These are phyloP conservation scores for Tylopilus sp. DNA, from an alignment of 768 basidiomycete species.

Conservation along the genomic window DNA sequence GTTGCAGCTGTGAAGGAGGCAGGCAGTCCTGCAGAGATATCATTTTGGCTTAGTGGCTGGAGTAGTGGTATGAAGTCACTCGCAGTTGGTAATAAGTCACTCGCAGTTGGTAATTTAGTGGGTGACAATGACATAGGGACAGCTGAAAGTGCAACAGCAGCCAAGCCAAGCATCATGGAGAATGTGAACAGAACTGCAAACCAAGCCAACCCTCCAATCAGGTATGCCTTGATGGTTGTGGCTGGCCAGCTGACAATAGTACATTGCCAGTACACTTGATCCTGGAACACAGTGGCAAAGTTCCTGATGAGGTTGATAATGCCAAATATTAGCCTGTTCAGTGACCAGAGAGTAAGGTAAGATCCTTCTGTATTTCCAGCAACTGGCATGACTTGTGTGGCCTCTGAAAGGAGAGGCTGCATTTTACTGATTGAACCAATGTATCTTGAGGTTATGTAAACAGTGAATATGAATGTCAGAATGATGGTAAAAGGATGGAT, in stretches of 20 bases:
- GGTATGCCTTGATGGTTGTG: slow-evolving; percentile 86
- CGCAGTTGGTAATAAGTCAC: no score
- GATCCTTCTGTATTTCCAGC: slow-evolving; percentile 80
- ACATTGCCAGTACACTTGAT: slow-evolving; percentile 87
- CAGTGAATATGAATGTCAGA: slow-evolving; percentile 71
- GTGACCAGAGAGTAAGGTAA: slow-evolving; percentile 79
- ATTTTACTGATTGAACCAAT: slow-evolving; percentile 79
- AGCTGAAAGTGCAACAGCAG: slow-evolving; percentile 76
- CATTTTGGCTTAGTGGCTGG: slow-evolving; percentile 44
- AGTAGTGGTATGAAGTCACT: slow-evolving; percentile 45
- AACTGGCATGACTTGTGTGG: slow-evolving; percentile 55
- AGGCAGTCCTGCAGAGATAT: slow-evolving; percentile 87
- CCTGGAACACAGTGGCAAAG: slow-evolving; percentile 63
- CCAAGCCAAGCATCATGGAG: slow-evolving; percentile 82
- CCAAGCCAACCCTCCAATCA: slow-evolving; percentile 89
- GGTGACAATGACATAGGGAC: slow-evolving; percentile 29
- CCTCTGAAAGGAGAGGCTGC: slow-evolving; percentile 72
- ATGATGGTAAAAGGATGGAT: slow-evolving; percentile 85
- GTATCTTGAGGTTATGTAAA: slow-evolving; percentile 73
- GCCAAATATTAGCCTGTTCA: slow-evolving; percentile 75
- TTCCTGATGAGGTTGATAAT: slow-evolving; percentile 88
- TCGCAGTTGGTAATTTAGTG: slow-evolving; percentile 41
- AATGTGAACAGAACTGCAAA: slow-evolving; percentile 86
- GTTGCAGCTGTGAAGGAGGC: slow-evolving; percentile 81
- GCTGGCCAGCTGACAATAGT: slow-evolving; percentile 85